phyloP scores from a whole-genome alignment of 805 yeast species.

The Spathaspora arborariae region DNA sequence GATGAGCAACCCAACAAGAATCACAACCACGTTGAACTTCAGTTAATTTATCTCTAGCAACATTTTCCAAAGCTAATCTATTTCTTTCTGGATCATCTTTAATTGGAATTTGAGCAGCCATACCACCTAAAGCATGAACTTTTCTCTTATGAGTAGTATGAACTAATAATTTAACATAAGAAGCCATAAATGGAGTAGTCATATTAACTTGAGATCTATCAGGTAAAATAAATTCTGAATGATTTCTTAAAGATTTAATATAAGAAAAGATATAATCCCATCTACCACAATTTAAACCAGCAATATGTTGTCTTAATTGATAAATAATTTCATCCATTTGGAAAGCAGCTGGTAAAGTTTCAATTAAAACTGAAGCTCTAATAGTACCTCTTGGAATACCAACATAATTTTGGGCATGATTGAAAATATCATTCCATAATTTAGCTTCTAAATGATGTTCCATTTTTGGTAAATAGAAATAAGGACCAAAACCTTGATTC shows the following conservation, averaged over 20 bases:
- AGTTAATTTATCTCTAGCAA: slow-evolving; percentile 68
- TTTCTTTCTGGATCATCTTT: slow-evolving; percentile 65
- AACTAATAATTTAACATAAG: slow-evolving; percentile 70
- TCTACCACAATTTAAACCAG: slow-evolving; percentile 84
- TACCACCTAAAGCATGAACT: slow-evolving; percentile 87
- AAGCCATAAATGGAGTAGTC: slow-evolving; percentile 78
- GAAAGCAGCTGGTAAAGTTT: slow-evolving; percentile 81
- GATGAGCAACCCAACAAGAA: slow-evolving; percentile 89
- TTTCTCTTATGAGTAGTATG: slow-evolving; percentile 73
- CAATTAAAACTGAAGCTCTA: slow-evolving; percentile 78
- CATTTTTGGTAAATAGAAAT: slow-evolving; percentile 81
- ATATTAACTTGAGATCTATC: slow-evolving; percentile 76
- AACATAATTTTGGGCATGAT: slow-evolving; percentile 69
- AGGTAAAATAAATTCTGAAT: slow-evolving; percentile 66
- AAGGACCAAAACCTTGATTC: slow-evolving; percentile 70
- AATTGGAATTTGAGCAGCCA: slow-evolving; percentile 87
- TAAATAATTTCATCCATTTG: slow-evolving; percentile 83
- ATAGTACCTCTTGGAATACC: slow-evolving; percentile 71
- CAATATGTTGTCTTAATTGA: slow-evolving; percentile 71
- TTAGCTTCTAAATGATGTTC: slow-evolving; percentile 82
- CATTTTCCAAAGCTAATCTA: slow-evolving; percentile 66
- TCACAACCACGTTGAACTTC: slow-evolving; percentile 80
- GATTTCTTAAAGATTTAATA: slow-evolving; percentile 70
- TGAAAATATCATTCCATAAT: slow-evolving; percentile 79
- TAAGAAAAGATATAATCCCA: slow-evolving; percentile 87